phyloP scores from a whole-genome alignment of 495 filamentous ascomycete species.

The Elasticomyces elasticus region DNA sequence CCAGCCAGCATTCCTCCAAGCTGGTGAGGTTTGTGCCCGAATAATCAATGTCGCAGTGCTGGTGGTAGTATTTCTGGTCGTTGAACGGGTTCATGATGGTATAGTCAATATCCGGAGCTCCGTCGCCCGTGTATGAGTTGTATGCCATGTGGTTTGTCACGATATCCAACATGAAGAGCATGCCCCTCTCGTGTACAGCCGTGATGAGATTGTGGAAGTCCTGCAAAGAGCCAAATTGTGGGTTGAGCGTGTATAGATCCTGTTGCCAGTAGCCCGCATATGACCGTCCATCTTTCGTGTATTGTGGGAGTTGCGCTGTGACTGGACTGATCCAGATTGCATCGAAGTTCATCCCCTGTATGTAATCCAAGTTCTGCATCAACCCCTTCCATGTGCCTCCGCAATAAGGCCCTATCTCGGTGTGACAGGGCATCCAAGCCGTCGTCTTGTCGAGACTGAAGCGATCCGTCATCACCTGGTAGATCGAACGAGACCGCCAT shows the following conservation, averaged over 20 bases:
- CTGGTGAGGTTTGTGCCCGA: slow-evolving; percentile 30
- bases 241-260: slow-evolving; percentile 54
- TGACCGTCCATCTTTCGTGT: slow-evolving; percentile 9
- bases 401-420: slow-evolving; percentile 14
- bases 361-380: slow-evolving; percentile 21
- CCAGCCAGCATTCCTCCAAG: slow-evolving; percentile 50
- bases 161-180: slow-evolving; percentile 29
- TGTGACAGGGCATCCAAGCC: slow-evolving; percentile 1
- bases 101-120: slow-evolving; percentile 44
- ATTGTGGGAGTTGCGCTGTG: slow-evolving; percentile 6
- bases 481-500: slow-evolving; percentile 18
- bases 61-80: slow-evolving; percentile 53
- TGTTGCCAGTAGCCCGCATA: slow-evolving; percentile 67
- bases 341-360: slow-evolving; percentile 15
- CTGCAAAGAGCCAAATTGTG: slow-evolving; percentile 51
- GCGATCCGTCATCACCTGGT: slow-evolving; percentile 23
- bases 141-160: slow-evolving; percentile 38
- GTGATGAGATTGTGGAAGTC: slow-evolving; percentile 52
- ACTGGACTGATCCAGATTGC: slow-evolving; percentile 17
- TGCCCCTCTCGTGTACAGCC: slow-evolving; percentile 50
- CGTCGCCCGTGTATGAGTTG: slow-evolving; percentile 23
- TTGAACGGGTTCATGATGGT: slow-evolving; percentile 55
- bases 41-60: slow-evolving; percentile 55
- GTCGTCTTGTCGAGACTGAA: slow-evolving; percentile 5
- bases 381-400: slow-evolving; percentile 19